Evolutionary conservation across 2,329 filamentous ascomycete genomes (phyloP).

Genomic region (Tolypocladium capitatum): DNA sequence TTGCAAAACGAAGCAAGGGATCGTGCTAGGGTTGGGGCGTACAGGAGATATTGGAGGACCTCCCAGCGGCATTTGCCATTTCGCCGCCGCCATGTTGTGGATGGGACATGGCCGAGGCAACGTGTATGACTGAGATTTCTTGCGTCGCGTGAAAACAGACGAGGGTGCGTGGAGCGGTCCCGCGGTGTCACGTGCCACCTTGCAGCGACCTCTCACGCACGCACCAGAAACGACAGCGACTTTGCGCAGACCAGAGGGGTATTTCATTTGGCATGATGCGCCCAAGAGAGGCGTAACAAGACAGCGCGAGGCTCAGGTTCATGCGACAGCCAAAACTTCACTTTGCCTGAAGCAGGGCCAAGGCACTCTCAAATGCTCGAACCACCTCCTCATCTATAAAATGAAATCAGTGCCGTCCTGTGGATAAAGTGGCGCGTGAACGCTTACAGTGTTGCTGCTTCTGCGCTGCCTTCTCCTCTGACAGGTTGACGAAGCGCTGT

Average conservation of each 20-base stretch:
- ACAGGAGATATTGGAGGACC: background rate
- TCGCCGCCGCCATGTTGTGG: background rate
- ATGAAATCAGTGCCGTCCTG: slow-evolving; percentile 6
- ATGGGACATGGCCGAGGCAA: background rate
- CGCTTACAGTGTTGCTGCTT: slow-evolving; percentile 70
- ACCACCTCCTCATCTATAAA: slow-evolving; percentile 38
- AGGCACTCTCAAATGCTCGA: slow-evolving; percentile 47
- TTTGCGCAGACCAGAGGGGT: background rate
- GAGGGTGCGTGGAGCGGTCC: background rate
- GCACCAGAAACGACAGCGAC: background rate
- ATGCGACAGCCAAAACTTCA: slow-evolving; percentile 5
- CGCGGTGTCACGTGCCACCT: background rate
- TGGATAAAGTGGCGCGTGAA: background rate
- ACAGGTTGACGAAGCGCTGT: slow-evolving; percentile 59
- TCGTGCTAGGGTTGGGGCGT: background rate
- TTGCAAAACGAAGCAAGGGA: background rate
- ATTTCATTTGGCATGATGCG: background rate
- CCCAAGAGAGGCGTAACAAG: background rate
- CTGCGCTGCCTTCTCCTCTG: slow-evolving; percentile 56
- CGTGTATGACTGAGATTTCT: background rate
- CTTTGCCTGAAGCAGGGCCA: slow-evolving; percentile 35
- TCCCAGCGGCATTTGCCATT: background rate
- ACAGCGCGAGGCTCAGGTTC: background rate
- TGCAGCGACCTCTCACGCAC: background rate
- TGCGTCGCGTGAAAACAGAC: background rate